Percentiles rank a stretch among this genome's conserved stretches.
phyloP scores from a whole-genome alignment of 1,139 yeast genomes.

The Wickerhamomyces sp. region DNA sequence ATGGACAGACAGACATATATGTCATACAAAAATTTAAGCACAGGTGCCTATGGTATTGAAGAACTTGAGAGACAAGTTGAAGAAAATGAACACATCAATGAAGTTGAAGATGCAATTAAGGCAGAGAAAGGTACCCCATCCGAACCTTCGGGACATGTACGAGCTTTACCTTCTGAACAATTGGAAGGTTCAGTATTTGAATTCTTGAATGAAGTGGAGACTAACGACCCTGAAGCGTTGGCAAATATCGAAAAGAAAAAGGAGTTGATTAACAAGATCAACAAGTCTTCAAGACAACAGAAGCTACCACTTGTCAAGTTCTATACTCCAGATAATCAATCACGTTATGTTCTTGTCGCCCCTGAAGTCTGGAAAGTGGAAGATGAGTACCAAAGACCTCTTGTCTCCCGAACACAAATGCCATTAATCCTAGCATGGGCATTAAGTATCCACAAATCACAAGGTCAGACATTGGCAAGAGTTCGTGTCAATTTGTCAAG shows the following conservation, averaged over 20 bases:
- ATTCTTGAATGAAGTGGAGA: conserved; percentile 34
- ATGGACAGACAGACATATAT: conserved; percentile 50
- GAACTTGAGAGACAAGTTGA: conserved; percentile 16
- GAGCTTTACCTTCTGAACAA: no score
- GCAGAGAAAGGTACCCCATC: conserved; percentile 19
- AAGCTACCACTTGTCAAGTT: conserved; percentile 76
- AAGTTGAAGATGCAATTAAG: no score
- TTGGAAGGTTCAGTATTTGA: conserved; percentile 43
- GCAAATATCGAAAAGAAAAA: conserved; percentile 33
- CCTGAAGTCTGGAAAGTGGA: conserved; percentile 73
- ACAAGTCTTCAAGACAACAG: conserved; percentile 30
- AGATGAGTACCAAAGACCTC: conserved; percentile 47
- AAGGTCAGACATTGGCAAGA: conserved; percentile 85
- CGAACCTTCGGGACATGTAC: conserved; percentile 8
- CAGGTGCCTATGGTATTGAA: conserved; percentile 15
- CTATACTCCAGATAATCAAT: conserved; percentile 59
- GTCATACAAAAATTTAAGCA: conserved; percentile 27
- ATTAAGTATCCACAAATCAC: conserved; percentile 89
- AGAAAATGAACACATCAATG: conserved; percentile 5
- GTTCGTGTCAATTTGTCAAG: conserved; percentile 75
- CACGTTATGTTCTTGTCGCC: conserved; percentile 66
- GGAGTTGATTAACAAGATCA: conserved; percentile 31
- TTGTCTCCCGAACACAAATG: conserved; percentile 59
- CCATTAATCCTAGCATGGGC: conserved; percentile 96
- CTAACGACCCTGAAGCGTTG: conserved; percentile 23